Evolutionary conservation across 2,329 filamentous ascomycete species (phyloP).

Genomic region (Cladosporium sp.): DNA sequence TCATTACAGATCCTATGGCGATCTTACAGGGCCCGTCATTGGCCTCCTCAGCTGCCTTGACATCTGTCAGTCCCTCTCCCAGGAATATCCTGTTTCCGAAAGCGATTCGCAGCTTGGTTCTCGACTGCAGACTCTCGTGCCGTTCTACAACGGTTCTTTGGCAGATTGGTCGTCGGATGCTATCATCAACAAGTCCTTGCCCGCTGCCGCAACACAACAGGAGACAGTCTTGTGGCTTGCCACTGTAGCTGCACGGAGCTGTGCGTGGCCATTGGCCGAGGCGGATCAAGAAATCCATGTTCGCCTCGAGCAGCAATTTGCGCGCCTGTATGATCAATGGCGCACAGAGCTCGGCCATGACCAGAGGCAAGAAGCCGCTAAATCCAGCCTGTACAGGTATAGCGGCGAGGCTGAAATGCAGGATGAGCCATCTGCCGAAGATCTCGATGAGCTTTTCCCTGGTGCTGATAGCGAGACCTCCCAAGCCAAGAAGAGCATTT

Average conservation of each 20-base stretch:
- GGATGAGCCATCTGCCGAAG: slow-evolving; percentile 65
- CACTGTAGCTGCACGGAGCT: slow-evolving; percentile 16
- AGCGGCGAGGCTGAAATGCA: slow-evolving; percentile 70
- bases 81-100: neutral
- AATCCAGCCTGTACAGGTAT: slow-evolving; percentile 76
- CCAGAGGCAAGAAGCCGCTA: slow-evolving; percentile 65
- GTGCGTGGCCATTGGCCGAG: slow-evolving; percentile 8
- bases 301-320: slow-evolving; percentile 60
- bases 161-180: slow-evolving; percentile 21
- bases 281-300: slow-evolving; percentile 25
- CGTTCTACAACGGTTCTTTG: slow-evolving; percentile 18
- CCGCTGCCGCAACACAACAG: slow-evolving; percentile 13
- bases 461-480: slow-evolving; percentile 38
- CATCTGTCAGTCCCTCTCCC: slow-evolving; percentile 17
- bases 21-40: slow-evolving; percentile 71
- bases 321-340: slow-evolving; percentile 74
- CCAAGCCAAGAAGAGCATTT: neutral
- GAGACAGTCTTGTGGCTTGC: slow-evolving; percentile 22
- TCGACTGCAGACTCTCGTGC: slow-evolving; percentile 14
- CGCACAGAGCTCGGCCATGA: slow-evolving; percentile 69
- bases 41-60: slow-evolving; percentile 72
- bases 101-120: neutral
- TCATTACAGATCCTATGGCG: slow-evolving; percentile 73
- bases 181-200: slow-evolving; percentile 15
- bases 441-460: slow-evolving; percentile 77